These are phyloP conservation scores for Nidula niveotomentosa DNA, from an alignment of 1,284 basidiomycete genomes.

Conservation along the genomic window DNA sequence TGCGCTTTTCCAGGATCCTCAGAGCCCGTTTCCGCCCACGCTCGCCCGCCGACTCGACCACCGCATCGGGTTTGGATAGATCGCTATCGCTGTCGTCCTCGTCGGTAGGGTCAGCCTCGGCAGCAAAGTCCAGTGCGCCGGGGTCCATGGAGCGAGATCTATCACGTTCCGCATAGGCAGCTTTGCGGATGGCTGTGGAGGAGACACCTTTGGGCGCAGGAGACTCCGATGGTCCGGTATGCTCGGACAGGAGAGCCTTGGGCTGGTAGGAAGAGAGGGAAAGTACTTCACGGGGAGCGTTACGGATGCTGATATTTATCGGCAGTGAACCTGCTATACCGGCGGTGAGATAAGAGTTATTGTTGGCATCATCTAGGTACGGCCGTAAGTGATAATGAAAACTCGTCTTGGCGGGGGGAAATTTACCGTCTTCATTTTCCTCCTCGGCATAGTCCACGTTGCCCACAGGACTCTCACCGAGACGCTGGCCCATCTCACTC, in stretches of 20 bases:
- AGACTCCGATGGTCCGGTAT: slow-evolving; percentile 22
- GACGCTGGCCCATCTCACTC: background rate
- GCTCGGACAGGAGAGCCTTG: slow-evolving; percentile 42
- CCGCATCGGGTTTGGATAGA: slow-evolving; percentile 41
- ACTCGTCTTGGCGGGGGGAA: no score
- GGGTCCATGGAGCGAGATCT: slow-evolving; percentile 61
- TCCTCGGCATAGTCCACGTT: slow-evolving; percentile 15
- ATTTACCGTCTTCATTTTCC: slow-evolving; percentile 15
- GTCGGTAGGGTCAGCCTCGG: slow-evolving; percentile 39
- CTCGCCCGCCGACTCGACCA: slow-evolving; percentile 27
- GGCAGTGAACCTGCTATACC: slow-evolving; percentile 55
- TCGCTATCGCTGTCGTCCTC: slow-evolving; percentile 42
- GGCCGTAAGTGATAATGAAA: no score
- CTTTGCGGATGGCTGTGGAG: slow-evolving; percentile 51
- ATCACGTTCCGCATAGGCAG: slow-evolving; percentile 68
- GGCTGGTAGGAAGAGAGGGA: slow-evolving; percentile 56
- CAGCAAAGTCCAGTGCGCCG: slow-evolving; percentile 61
- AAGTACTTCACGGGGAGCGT: slow-evolving; percentile 32
- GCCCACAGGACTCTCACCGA: background rate
- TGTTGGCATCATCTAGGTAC: no score
- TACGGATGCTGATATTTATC: slow-evolving; percentile 50
- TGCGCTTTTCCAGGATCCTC: slow-evolving; percentile 65
- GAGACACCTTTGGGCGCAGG: slow-evolving; percentile 26
- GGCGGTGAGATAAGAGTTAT: background rate
- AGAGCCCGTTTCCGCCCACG: slow-evolving; percentile 59